Base-by-base conservation (phyloP, 2,329 filamentous ascomycete genomes). In the Aspergillus felis region DNA sequence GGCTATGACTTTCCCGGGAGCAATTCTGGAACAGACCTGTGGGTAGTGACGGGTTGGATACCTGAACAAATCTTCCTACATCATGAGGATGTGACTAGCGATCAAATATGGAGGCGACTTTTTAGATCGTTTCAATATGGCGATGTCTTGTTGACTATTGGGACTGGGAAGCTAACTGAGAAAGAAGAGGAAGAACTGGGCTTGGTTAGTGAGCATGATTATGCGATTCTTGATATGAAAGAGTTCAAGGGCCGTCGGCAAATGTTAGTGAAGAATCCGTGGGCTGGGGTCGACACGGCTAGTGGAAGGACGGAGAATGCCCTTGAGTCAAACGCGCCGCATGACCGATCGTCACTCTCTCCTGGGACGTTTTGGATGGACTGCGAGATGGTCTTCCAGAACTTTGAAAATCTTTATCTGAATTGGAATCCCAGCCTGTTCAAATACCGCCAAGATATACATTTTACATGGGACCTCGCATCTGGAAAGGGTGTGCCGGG, bases 1-100 rank as follows among this genome's bases (percentile, higher is more conserved):
- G 94, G 94, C 35, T 99, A 99, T 71, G 92, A 99, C 69, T 99
- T 99, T 64, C 93, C 94, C 0, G 94, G 94, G 7, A 97, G 94
- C 68, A 97, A 97, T 72, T 97, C 93, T 0, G 92, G 91, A 10
- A 97, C 93, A 2, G 94, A 99, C 74, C 77, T 99, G 3, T 96
- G 91, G 85, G 88, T 95, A 1, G 76, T 99, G 55, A 96, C 90
- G 0, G 93, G 94, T 29, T 99, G 94, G 94, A 92, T 99, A 51
- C 94, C 94, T 0, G 92, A 99, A 74, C 94, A 99, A 72, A 79
- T 97, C 1, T 96, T 96, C 66, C 79, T 97, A 1, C 92, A 96
- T 68, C 89, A 89, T 63, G 89, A 94, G 61, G 91, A 96, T 58
- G 81, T 92, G 2, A 87, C 92, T 47, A 82, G 88, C 0, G 83